Percentiles rank a stretch among this genome's conserved stretches.
phyloP scores from a whole-genome alignment of 768 basidiomycete species.

The Chalciporus piperatus region DNA sequence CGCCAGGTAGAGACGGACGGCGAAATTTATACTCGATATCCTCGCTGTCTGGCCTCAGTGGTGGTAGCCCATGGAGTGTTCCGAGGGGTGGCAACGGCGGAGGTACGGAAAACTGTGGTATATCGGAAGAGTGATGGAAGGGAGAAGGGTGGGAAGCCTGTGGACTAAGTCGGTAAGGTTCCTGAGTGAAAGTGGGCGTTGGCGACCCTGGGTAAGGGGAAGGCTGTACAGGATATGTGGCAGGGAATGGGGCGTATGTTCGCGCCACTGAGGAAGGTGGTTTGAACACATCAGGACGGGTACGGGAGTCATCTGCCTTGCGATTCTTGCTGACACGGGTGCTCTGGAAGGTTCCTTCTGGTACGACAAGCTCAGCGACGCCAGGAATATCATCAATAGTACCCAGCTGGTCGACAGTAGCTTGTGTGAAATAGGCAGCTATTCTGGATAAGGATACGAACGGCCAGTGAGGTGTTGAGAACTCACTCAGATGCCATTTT shows the following conservation, averaged over 20 bases:
- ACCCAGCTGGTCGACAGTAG: conserved; percentile 65
- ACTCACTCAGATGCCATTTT: conserved; percentile 83
- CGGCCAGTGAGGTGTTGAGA: not conserved
- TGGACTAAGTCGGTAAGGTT: conserved; percentile 20
- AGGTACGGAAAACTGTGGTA: conserved; percentile 28
- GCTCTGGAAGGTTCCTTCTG: conserved; percentile 66
- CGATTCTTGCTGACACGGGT: conserved; percentile 54
- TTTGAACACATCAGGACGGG: conserved; percentile 32
- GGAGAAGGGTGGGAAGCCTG: conserved; percentile 22
- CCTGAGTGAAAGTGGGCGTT: conserved; percentile 21
- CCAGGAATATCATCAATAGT: conserved; percentile 66
- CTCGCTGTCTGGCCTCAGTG: conserved; percentile 23
- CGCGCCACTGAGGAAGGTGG: conserved; percentile 33
- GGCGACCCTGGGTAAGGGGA: conserved; percentile 23
- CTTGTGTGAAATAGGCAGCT: conserved; percentile 85
- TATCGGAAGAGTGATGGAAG: conserved; percentile 22
- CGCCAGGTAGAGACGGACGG: conserved; percentile 28
- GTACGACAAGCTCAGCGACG: conserved; percentile 60
- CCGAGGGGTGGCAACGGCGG: conserved; percentile 24
- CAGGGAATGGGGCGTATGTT: conserved; percentile 43
- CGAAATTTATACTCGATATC: conserved; percentile 32
- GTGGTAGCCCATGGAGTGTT: conserved; percentile 24
- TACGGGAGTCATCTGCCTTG: conserved; percentile 41
- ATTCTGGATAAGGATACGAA: conserved; percentile 22
- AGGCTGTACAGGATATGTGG: conserved; percentile 29